Conservation (phyloP, 1,139 yeast genomes). For the Pichia sp. region DNA sequence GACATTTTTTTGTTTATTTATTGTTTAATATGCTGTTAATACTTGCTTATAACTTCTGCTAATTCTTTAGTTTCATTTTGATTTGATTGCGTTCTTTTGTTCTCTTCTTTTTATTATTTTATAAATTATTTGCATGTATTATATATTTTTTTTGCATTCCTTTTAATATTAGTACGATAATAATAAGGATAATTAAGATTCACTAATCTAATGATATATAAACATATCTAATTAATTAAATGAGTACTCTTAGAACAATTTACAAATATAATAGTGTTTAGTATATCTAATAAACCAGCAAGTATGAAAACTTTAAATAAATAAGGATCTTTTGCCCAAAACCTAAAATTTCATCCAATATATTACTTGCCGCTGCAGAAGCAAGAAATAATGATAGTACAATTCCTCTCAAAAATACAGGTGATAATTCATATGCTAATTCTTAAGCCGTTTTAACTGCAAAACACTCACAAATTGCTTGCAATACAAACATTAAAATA, state of each 20-base stretch:
- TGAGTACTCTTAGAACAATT: constrained; percentile 5
- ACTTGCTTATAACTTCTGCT: too few species aligned
- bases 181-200: too few species aligned
- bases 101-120: too few species aligned
- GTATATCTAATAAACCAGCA: constrained; percentile 18
- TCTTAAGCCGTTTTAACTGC: constrained; percentile 65
- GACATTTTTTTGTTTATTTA: neutral
- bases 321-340: constrained; percentile 25
- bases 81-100: too few species aligned
- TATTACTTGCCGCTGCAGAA: constrained; percentile 54
- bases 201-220: too few species aligned
- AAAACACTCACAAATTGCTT: constrained; percentile 65
- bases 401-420: constrained; percentile 60
- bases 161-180: too few species aligned
- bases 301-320: constrained; percentile 20
- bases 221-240: too few species aligned
- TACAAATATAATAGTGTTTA: constrained; percentile 4
- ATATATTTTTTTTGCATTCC: too few species aligned
- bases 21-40: too few species aligned
- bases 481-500: constrained; percentile 43
- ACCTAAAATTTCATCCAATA: constrained; percentile 35
- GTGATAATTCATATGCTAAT: constrained; percentile 65
- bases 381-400: constrained; percentile 62
- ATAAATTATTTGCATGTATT: too few species aligned
- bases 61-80: too few species aligned